A percentile compares a stretch with the other conserved stretches of the same genome.
phyloP scores from a whole-genome alignment of 2,329 filamentous ascomycete species.

The Verticillium tricorpus region DNA sequence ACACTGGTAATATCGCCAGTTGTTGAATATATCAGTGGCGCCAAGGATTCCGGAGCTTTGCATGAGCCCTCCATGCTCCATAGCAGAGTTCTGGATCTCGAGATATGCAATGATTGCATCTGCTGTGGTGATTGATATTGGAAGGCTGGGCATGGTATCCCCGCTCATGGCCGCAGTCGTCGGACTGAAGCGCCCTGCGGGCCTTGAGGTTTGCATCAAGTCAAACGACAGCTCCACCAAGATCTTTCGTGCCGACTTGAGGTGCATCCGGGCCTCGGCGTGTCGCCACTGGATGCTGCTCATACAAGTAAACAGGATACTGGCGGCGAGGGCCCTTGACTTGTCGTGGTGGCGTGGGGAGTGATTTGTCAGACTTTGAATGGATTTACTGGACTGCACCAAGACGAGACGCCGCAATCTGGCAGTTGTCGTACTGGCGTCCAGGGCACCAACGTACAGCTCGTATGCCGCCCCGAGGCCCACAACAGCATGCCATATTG shows the following conservation, averaged over 20 bases:
- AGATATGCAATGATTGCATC: slow-evolving; percentile 3
- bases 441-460: neutral
- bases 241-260: slow-evolving; percentile 5
- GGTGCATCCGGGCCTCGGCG: slow-evolving; percentile 10
- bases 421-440: neutral
- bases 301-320: slow-evolving; percentile 16
- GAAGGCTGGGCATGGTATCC: neutral
- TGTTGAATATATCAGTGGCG: slow-evolving; percentile 2
- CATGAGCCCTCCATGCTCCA: slow-evolving; percentile 1
- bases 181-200: neutral
- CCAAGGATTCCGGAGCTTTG: neutral
- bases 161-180: neutral
- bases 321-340: slow-evolving; percentile 11
- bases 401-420: slow-evolving; percentile 4
- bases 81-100: slow-evolving; percentile 3
- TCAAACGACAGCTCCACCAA: slow-evolving; percentile 3
- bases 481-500: slow-evolving; percentile 17
- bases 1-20: slow-evolving; percentile 6
- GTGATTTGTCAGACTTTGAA: slow-evolving; percentile 7
- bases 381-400: slow-evolving; percentile 13
- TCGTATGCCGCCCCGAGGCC: slow-evolving; percentile 14
- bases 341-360: slow-evolving; percentile 3
- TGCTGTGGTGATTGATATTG: neutral
- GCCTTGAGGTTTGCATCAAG: neutral
- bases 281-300: slow-evolving; percentile 13